phyloP scores from a whole-genome alignment of 2,329 filamentous ascomycete genomes.

The Aspergillus sp. region DNA sequence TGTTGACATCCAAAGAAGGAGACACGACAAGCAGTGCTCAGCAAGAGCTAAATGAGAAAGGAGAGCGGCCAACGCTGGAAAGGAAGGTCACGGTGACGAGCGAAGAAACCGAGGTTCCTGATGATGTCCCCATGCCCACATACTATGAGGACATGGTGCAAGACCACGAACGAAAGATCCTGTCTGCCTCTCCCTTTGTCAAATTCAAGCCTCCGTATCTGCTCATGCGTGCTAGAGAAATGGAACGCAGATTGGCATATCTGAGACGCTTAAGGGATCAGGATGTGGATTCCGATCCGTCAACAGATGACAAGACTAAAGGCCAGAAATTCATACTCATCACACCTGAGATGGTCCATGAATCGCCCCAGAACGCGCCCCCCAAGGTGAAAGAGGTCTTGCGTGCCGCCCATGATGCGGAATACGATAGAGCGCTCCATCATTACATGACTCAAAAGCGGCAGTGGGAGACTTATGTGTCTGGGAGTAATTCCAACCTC shows the following conservation, averaged over 20 bases:
- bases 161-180: constrained; percentile 83
- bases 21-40: constrained; percentile 7
- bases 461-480: constrained; percentile 93
- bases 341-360: constrained; percentile 89
- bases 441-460: constrained; percentile 90
- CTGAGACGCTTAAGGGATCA: constrained; percentile 78
- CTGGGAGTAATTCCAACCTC: constrained; percentile 69
- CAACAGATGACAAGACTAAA: constrained; percentile 55
- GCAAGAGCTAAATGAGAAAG: constrained; percentile 9
- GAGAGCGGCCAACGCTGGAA: constrained; percentile 10
- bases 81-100: constrained; percentile 9
- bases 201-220: constrained; percentile 92
- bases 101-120: constrained; percentile 52
- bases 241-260: constrained; percentile 76
- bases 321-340: constrained; percentile 80
- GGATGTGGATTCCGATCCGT: constrained; percentile 34
- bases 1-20: constrained; percentile 1
- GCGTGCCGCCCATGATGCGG: constrained; percentile 89
- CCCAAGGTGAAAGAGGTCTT: constrained; percentile 87
- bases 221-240: constrained; percentile 82
- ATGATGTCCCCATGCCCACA: constrained; percentile 76
- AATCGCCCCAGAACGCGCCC: constrained; percentile 70
- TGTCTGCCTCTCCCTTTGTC: constrained; percentile 94
- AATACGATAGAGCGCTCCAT: constrained; percentile 91
- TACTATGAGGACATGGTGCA: constrained; percentile 94